Conservation (phyloP, 768 basidiomycete species). For the Leccinum variicolor region DNA sequence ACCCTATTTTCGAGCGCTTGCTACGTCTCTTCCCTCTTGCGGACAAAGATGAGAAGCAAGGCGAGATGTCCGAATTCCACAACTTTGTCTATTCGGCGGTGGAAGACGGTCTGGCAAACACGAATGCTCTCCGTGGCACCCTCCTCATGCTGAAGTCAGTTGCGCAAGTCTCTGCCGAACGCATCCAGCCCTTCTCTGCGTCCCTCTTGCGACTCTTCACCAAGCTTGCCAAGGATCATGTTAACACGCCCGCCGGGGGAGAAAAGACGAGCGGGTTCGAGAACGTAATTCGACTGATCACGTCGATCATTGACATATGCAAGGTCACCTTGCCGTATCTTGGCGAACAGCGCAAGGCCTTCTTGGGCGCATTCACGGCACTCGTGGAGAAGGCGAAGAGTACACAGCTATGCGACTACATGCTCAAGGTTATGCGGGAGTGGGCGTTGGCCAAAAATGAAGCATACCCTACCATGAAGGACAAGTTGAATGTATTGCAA, state of each 20-base stretch:
- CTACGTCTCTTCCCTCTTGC: constrained; percentile 74
- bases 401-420: constrained; percentile 69
- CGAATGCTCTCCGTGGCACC: constrained; percentile 69
- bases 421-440: constrained; percentile 80
- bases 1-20: constrained; percentile 80
- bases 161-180: constrained; percentile 74
- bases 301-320: constrained; percentile 83
- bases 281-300: constrained; percentile 60
- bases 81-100: constrained; percentile 71
- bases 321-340: constrained; percentile 76
- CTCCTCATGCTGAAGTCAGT: constrained; percentile 87
- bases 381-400: constrained; percentile 91
- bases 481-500: constrained; percentile 85
- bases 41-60: constrained; percentile 70
- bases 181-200: constrained; percentile 75
- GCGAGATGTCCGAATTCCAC: constrained; percentile 75
- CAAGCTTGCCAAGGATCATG: constrained; percentile 86
- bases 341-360: constrained; percentile 80
- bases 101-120: constrained; percentile 74
- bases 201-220: constrained; percentile 80
- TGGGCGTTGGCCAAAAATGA: constrained; percentile 91
- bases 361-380: constrained; percentile 72
- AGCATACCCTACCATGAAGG: constrained; percentile 88
- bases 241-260: constrained; percentile 45
- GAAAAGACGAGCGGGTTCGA: constrained; percentile 41